Base-by-base conservation (phyloP, 1,284 basidiomycete species). In the Tilletia walkeri region DNA sequence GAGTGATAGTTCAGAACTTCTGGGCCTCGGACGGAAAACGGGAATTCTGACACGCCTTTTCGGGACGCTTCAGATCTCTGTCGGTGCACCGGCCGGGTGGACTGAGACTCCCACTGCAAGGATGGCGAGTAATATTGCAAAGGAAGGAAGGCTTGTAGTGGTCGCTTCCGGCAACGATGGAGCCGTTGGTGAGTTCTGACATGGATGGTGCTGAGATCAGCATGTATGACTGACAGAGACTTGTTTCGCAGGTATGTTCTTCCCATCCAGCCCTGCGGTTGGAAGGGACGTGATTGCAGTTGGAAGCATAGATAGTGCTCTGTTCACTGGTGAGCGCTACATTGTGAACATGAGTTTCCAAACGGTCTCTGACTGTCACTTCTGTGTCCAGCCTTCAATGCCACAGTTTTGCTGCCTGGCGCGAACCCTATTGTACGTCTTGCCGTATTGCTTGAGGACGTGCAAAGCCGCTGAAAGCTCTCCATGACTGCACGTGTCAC, bases 71-170 rank as follows among this genome's bases (percentile, higher is more conserved):
- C 54, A 56, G 54, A 69, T 69, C 18, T 69, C 69, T 6, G 65
- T 69, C n/a, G 69, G 69, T 30, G 65, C 69, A n/a, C 69, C 69
- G 12, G 69, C 69, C 3, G 69, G 65, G 3, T 69, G 69, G 69
- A n/a, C 65, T 18, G 69, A 69, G 14, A 54, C 69, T 18, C 56
- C 69, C 14, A 69, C 65, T 5, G 69, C 69, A 65, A 67, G 50
- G 20, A 67, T 69, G 69, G 65, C 65, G 18, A 66, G 34, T 20
- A 41, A 39, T 5, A 67, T 69, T 36, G 61, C 69, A 38, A 39
- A 34, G 36, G 48, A 69, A 24, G 69, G 69, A 36, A 47, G 69
- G 47, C 45, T 69, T 24, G 50, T 69, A 20, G 24, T 63, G 3
- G 50, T 69, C 7, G 59, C 69, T 16, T 65, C 69, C 24, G 69